Evolutionary conservation across 2,329 filamentous ascomycete species (phyloP).

Genomic region (Xylaria sp.): DNA sequence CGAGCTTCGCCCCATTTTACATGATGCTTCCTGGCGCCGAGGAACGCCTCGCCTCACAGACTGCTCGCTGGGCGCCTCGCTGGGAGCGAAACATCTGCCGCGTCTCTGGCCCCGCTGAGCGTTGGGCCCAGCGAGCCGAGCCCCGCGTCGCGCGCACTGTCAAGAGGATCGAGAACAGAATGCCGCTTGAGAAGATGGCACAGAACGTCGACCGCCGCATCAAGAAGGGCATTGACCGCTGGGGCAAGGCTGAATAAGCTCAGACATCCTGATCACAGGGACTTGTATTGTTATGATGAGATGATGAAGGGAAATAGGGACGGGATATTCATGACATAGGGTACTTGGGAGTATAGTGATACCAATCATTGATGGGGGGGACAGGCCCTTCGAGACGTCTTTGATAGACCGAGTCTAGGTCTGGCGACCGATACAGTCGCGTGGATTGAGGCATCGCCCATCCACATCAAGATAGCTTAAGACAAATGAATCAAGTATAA

Average conservation of each 20-base stretch:
- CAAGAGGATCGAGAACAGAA: conserved; percentile 58
- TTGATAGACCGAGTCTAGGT: conserved; percentile 15
- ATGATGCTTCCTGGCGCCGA: conserved; percentile 67
- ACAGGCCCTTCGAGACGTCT: background rate
- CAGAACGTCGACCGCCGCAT: conserved; percentile 61
- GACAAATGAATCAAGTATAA: conserved; percentile 27
- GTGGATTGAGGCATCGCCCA: conserved; percentile 34
- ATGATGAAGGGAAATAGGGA: conserved; percentile 16
- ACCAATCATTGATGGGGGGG: conserved; percentile 1
- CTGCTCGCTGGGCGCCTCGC: conserved; percentile 67
- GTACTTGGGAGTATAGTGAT: background rate
- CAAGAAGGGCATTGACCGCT: conserved; percentile 57
- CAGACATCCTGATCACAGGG: background rate
- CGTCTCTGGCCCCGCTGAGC: conserved; percentile 61
- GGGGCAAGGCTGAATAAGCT: conserved; percentile 35
- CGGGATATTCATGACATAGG: conserved; percentile 7
- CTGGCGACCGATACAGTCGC: conserved; percentile 30
- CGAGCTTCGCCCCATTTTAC: conserved; percentile 66
- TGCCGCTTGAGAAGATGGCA: conserved; percentile 64
- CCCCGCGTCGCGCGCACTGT: conserved; percentile 60
- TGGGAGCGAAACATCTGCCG: conserved; percentile 69
- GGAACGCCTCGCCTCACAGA: conserved; percentile 65
- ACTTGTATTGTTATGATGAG: conserved; percentile 11
- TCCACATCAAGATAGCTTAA: conserved; percentile 35
- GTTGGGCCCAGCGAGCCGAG: conserved; percentile 61